These are phyloP conservation scores for Diaporthe australafricana DNA, from an alignment of 2,329 filamentous ascomycete species.

Conservation along the genomic window DNA sequence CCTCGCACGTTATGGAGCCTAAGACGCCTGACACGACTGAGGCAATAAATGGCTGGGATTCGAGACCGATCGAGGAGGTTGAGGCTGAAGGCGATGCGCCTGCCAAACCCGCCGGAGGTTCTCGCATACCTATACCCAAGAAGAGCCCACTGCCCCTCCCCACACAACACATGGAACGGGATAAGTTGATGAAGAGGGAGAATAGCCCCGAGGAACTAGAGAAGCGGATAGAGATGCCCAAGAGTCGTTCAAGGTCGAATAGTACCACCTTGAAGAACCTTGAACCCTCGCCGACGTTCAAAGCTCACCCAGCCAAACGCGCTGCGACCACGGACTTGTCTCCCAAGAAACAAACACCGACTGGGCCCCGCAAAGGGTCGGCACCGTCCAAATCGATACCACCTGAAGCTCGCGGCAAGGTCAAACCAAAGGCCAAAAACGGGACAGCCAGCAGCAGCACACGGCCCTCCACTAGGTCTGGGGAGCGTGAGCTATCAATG, in stretches of 20 bases:
- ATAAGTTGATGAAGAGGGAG: conserved; percentile 72
- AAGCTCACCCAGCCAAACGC: conserved; percentile 52
- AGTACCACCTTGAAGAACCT: conserved; percentile 75
- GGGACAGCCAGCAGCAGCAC: conserved; percentile 65
- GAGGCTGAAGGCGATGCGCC: conserved; percentile 67
- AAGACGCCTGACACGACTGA: conserved; percentile 54
- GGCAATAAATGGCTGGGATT: conserved; percentile 70
- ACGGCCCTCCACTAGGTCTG: conserved; percentile 72
- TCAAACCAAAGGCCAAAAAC: conserved; percentile 73
- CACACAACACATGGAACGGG: conserved; percentile 77
- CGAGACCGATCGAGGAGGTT: conserved; percentile 82
- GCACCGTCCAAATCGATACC: conserved; percentile 54
- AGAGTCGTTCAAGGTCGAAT: conserved; percentile 68
- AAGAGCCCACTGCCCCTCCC: conserved; percentile 82
- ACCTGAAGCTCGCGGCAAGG: conserved; percentile 67
- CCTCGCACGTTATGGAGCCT: conserved; percentile 50
- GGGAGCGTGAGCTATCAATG: conserved; percentile 62
- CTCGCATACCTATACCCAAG: conserved; percentile 89
- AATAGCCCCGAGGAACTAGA: conserved; percentile 66
- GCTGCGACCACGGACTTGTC: conserved; percentile 60
- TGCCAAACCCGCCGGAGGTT: conserved; percentile 70
- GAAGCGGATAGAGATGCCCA: conserved; percentile 68
- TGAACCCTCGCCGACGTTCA: conserved; percentile 56
- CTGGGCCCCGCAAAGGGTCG: conserved; percentile 58
- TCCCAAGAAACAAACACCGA: conserved; percentile 61